Percentiles rank a stretch among this genome's conserved stretches.
Conservation (phyloP, 2,329 filamentous ascomycete genomes). For the Beauveria scarabaeidicola region DNA sequence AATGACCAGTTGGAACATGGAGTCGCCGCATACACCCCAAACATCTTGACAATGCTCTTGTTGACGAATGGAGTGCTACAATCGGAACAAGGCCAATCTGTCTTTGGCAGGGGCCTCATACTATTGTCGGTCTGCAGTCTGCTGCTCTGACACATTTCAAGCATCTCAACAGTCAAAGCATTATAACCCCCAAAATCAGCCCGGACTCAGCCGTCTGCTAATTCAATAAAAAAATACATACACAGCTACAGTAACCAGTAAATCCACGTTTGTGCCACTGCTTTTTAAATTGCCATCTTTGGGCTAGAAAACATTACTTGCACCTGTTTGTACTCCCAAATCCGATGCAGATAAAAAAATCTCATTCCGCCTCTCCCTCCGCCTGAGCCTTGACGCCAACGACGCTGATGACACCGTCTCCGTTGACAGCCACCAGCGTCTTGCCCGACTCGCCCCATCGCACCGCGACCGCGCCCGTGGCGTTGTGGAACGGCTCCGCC, state of each 20-base stretch:
- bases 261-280: not conserved
- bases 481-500: conserved; percentile 75
- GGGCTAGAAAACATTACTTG: conserved; percentile 1
- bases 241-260: not conserved
- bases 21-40: too few relatives aligned
- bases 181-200: not conserved
- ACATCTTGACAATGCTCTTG: too few relatives aligned
- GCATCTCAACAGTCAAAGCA: too few relatives aligned
- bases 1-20: too few relatives aligned
- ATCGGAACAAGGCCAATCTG: too few relatives aligned
- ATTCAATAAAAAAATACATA: not conserved
- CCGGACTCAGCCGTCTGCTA: not conserved
- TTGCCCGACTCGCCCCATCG: conserved; percentile 71
- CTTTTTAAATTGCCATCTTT: not conserved
- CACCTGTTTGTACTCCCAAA: not conserved
- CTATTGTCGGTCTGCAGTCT: too few relatives aligned
- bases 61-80: too few relatives aligned
- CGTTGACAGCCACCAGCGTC: conserved; percentile 65
- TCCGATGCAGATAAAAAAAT: not conserved
- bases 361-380: not conserved
- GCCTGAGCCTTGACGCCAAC: conserved; percentile 45
- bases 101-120: too few relatives aligned
- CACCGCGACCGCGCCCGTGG: conserved; percentile 62
- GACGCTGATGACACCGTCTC: conserved; percentile 66
- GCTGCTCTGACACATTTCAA: too few relatives aligned